These are phyloP conservation scores for Capsella rubella DNA, from an alignment of 441 rosid species.

Conservation along the genomic window DNA sequence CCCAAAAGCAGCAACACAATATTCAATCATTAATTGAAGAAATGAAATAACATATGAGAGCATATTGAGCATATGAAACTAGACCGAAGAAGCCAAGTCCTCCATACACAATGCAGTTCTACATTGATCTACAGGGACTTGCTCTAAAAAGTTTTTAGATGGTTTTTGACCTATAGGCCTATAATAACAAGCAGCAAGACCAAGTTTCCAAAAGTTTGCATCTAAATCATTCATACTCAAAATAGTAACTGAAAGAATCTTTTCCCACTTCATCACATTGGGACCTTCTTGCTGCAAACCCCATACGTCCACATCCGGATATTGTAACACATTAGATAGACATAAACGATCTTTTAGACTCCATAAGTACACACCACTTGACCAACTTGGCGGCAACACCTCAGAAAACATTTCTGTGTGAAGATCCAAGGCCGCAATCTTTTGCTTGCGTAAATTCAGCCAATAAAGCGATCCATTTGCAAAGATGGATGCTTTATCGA, in stretches of 20 bases:
- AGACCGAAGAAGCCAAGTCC: neutral
- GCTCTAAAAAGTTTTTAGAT: neutral
- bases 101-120: neutral
- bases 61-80: too few relatives aligned
- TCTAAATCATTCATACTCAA: neutral
- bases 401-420: neutral
- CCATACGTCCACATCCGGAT: conserved; percentile 14
- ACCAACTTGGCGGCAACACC: neutral
- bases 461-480: neutral
- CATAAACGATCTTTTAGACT: neutral
- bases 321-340: conserved; percentile 9
- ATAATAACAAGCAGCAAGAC: neutral
- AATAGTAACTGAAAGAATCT: neutral
- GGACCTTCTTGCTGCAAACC: conserved; percentile 12
- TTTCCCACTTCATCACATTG: conserved; percentile 13
- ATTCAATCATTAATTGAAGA: too few relatives aligned
- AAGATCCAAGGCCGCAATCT: neutral
- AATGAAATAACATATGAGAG: too few relatives aligned
- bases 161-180: neutral
- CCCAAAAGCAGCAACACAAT: too few relatives aligned
- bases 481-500: neutral
- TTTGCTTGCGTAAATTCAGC: neutral
- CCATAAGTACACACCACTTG: neutral
- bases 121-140: neutral
- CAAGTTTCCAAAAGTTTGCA: neutral